These are phyloP conservation scores for Yamagishiella unicocca DNA, from an alignment of 139 green algal species.

Conservation along the genomic window DNA sequence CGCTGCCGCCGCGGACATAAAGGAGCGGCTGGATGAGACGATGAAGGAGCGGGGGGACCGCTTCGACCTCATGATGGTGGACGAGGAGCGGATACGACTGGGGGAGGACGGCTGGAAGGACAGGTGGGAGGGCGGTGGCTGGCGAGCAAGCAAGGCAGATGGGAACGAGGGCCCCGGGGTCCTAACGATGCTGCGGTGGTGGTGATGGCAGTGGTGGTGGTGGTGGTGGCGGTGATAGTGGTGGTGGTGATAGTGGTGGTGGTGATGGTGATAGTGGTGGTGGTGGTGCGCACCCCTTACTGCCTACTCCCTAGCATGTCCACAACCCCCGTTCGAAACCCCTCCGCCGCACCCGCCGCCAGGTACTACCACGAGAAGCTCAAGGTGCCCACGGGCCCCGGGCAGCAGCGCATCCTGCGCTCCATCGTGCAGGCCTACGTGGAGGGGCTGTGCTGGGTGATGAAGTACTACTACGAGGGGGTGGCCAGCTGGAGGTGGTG, in stretches of 20 bases:
- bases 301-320: too few relatives aligned
- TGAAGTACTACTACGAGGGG: slow-evolving; percentile 95
- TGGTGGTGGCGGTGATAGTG: too few relatives aligned
- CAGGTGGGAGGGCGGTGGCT: slow-evolving; percentile 70
- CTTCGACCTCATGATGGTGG: slow-evolving; percentile 89
- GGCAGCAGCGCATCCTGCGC: slow-evolving; percentile 48
- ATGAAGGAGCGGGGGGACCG: slow-evolving; percentile 75
- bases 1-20: slow-evolving; percentile 68
- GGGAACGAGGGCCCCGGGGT: too few relatives aligned
- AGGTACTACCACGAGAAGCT: slow-evolving; percentile 73
- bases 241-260: too few relatives aligned
- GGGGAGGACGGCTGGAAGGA: slow-evolving; percentile 94
- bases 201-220: too few relatives aligned
- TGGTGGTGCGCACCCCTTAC: too few relatives aligned
- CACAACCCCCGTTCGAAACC: not conserved
- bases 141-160: too few relatives aligned
- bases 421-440: slow-evolving; percentile 89
- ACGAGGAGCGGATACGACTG: slow-evolving; percentile 86
- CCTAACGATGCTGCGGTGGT: too few relatives aligned
- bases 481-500: slow-evolving; percentile 77
- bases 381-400: slow-evolving; percentile 39
- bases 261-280: too few relatives aligned
- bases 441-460: slow-evolving; percentile 96
- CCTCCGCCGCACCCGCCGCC: not conserved
- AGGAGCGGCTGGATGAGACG: slow-evolving; percentile 78